phyloP scores from a whole-genome alignment of 257 asterid genomes.

The Jacaranda copaia region DNA sequence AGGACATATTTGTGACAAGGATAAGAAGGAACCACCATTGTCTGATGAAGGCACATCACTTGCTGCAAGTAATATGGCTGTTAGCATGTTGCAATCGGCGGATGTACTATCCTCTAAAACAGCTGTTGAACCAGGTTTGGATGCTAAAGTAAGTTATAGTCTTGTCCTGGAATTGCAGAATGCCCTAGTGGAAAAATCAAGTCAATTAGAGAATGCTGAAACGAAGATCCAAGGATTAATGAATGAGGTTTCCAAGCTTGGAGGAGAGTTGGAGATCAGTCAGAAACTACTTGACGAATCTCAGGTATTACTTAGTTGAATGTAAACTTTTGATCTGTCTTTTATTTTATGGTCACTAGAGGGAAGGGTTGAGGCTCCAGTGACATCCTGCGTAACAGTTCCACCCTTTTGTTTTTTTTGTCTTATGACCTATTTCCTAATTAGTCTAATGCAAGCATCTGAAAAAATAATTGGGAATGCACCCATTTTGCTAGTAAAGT shows the following conservation, averaged over 20 bases:
- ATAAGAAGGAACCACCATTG: constrained; percentile 50
- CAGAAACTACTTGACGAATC: constrained; percentile 91
- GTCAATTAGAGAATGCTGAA: constrained; percentile 70
- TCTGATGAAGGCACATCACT: constrained; percentile 57
- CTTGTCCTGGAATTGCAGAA: constrained; percentile 60
- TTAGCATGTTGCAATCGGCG: constrained; percentile 70
- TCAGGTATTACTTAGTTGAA: constrained; percentile 66
- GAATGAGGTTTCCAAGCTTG: constrained; percentile 74
- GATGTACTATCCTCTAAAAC: constrained; percentile 50
- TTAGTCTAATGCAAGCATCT: not conserved
- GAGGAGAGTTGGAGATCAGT: constrained; percentile 74
- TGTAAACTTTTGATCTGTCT: constrained; percentile 7
- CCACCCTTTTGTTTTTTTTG: not conserved
- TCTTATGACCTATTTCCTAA: not conserved
- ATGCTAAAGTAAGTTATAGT: constrained; percentile 48
- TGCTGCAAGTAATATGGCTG: constrained; percentile 75
- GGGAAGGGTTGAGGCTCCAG: not conserved
- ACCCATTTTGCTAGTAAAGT: too few species aligned
- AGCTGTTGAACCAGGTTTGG: constrained; percentile 48
- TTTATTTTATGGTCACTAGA: constrained; percentile 7
- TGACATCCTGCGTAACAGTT: not conserved
- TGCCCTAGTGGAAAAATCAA: constrained; percentile 65
- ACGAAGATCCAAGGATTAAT: constrained; percentile 53
- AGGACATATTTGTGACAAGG: constrained; percentile 57
- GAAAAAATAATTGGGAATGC: too few species aligned